Conservation (phyloP, 805 yeast species). For the Starmerella floricola region DNA sequence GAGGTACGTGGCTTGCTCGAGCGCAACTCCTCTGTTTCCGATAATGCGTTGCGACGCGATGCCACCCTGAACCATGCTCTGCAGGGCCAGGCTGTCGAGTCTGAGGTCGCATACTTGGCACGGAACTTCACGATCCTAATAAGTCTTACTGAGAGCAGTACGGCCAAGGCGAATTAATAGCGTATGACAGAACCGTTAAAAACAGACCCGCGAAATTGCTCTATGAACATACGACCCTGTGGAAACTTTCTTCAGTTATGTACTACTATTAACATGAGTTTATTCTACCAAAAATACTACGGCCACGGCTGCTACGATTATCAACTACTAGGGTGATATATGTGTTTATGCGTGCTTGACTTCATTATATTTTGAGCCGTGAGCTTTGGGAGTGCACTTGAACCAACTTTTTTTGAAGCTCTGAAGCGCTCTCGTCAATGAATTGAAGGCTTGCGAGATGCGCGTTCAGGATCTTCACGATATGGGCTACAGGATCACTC, state of each 20-base stretch:
- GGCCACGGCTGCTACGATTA: too few relatives aligned
- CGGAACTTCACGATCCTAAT: conserved; percentile 1
- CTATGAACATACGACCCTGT: too few relatives aligned
- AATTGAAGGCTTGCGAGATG: conserved; percentile 84
- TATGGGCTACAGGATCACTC: conserved; percentile 34
- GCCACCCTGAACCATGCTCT: conserved; percentile 1
- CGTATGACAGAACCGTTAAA: too few relatives aligned
- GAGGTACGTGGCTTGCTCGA: conserved; percentile 42
- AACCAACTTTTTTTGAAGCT: conserved; percentile 53
- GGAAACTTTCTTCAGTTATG: too few relatives aligned
- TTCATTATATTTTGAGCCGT: conserved; percentile 8
- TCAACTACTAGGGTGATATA: too few relatives aligned
- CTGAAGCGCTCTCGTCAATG: conserved; percentile 62
- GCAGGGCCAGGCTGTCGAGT: conserved; percentile 1
- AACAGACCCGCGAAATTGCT: too few relatives aligned
- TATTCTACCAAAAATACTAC: too few relatives aligned
- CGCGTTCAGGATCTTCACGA: conserved; percentile 70
- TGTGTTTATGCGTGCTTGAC: too few relatives aligned
- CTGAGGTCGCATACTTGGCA: conserved; percentile 3
- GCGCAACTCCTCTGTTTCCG: conserved; percentile 32
- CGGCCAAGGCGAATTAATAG: neutral
- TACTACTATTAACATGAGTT: too few relatives aligned
- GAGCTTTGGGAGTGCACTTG: conserved; percentile 17
- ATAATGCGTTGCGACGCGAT: conserved; percentile 6
- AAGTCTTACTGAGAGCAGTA: neutral